A percentile compares a stretch with the other conserved stretches of the same genome.
phyloP scores from a whole-genome alignment of 2,329 filamentous ascomycete genomes.

The Xylaria sp. region DNA sequence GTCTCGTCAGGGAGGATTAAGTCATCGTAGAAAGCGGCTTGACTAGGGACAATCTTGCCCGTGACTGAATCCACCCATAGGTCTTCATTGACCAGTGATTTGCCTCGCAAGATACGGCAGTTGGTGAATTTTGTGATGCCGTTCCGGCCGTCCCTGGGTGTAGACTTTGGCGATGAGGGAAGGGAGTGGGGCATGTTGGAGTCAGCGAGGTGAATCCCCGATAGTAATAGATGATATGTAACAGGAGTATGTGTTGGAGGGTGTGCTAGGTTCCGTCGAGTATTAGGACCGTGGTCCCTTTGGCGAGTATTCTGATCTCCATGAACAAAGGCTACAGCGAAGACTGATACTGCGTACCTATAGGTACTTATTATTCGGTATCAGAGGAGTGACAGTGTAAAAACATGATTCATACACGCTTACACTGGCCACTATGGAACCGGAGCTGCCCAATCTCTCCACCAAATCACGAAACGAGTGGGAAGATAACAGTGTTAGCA shows the following conservation, averaged over 20 bases:
- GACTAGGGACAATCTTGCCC: conserved; percentile 82
- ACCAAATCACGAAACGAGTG: conserved; percentile 24
- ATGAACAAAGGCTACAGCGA: conserved; percentile 44
- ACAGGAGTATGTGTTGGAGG: conserved; percentile 11
- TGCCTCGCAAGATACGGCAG: conserved; percentile 78
- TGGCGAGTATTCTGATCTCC: conserved; percentile 47
- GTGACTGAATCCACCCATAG: conserved; percentile 88
- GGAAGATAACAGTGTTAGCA: conserved; percentile 40
- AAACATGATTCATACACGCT: conserved; percentile 11
- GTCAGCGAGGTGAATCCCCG: background rate
- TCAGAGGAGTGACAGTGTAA: conserved; percentile 37
- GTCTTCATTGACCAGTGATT: conserved; percentile 77
- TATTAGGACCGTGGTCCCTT: conserved; percentile 47
- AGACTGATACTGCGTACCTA: conserved; percentile 41
- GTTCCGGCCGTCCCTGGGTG: conserved; percentile 56
- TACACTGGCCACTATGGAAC: conserved; percentile 21
- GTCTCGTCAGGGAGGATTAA: conserved; percentile 76
- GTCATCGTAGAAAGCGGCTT: conserved; percentile 74
- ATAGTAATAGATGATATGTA: conserved; percentile 14
- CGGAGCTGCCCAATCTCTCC: conserved; percentile 26
- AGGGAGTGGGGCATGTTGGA: conserved; percentile 50
- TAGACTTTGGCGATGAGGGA: conserved; percentile 58
- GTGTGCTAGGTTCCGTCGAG: conserved; percentile 48
- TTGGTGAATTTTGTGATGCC: conserved; percentile 89
- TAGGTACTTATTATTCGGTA: conserved; percentile 47